Conservation (phyloP, 768 basidiomycete species). For the Rhodotorula sphaerocarpa region DNA sequence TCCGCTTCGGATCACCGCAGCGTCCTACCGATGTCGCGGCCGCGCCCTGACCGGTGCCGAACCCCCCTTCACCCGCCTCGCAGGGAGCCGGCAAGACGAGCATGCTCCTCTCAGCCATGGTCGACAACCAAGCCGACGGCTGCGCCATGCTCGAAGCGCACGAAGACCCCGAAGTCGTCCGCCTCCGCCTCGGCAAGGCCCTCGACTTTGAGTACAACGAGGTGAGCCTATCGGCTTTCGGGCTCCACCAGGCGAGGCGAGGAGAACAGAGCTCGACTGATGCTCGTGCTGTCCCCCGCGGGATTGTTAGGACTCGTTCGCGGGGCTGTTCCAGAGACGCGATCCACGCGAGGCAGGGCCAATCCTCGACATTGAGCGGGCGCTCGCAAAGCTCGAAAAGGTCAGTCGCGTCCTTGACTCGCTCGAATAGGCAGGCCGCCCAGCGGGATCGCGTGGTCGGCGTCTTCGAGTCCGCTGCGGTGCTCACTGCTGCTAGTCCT, state of each 20-base stretch:
- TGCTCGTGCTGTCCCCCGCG: background rate
- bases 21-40: no score
- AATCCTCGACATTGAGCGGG: slow-evolving; percentile 71
- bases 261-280: background rate
- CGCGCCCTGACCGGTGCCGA: no score
- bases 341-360: slow-evolving; percentile 81
- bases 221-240: slow-evolving; percentile 37
- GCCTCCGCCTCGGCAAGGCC: slow-evolving; percentile 70
- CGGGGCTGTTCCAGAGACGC: slow-evolving; percentile 65
- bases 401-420: background rate
- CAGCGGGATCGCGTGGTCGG: background rate
- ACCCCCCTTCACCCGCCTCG: no score
- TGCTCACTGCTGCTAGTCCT: no score
- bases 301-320: slow-evolving; percentile 38
- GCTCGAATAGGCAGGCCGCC: no score
- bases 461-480: background rate
- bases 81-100: slow-evolving; percentile 18
- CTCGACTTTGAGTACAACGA: slow-evolving; percentile 79
- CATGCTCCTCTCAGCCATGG: slow-evolving; percentile 24
- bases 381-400: slow-evolving; percentile 65
- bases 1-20: no score
- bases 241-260: no score
- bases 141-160: slow-evolving; percentile 73
- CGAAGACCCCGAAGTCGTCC: slow-evolving; percentile 76
- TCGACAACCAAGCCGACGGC: slow-evolving; percentile 40